These are phyloP conservation scores for Diplocarpon rosae DNA, from an alignment of 2,329 filamentous ascomycete genomes.

Conservation along the genomic window DNA sequence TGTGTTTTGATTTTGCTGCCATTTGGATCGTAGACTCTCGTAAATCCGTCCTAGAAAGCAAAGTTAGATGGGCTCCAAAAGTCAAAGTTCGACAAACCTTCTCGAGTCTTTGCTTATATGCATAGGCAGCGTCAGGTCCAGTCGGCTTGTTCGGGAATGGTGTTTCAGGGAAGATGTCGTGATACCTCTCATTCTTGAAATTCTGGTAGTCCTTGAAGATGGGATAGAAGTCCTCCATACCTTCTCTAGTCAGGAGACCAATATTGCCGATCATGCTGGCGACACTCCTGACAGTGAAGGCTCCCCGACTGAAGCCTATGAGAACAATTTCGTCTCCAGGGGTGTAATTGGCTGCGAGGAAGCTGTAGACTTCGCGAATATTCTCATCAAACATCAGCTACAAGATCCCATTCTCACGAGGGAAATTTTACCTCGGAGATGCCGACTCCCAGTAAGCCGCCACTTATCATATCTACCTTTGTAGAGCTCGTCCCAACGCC, in stretches of 20 bases:
- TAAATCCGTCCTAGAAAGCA: slow-evolving; percentile 6
- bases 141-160: slow-evolving; percentile 24
- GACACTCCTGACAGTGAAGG: slow-evolving; percentile 32
- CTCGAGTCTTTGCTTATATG: slow-evolving; percentile 31
- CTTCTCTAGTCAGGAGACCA: slow-evolving; percentile 31
- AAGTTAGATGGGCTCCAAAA: neutral
- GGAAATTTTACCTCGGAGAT: slow-evolving; percentile 28
- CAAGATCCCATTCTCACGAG: neutral
- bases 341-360: slow-evolving; percentile 32
- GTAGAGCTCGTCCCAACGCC: slow-evolving; percentile 46
- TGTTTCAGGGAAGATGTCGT: slow-evolving; percentile 23
- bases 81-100: slow-evolving; percentile 17
- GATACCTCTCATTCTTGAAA: slow-evolving; percentile 28
- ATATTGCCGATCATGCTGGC: slow-evolving; percentile 26
- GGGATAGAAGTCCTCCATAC: slow-evolving; percentile 33
- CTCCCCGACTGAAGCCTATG: slow-evolving; percentile 33
- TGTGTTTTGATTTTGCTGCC: slow-evolving; percentile 31
- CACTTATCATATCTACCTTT: slow-evolving; percentile 38
- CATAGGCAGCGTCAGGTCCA: slow-evolving; percentile 11
- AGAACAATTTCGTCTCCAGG: slow-evolving; percentile 32
- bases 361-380: slow-evolving; percentile 38
- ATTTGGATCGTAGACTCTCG: slow-evolving; percentile 29
- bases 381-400: slow-evolving; percentile 31
- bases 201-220: slow-evolving; percentile 30
- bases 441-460: slow-evolving; percentile 44